Evolutionary conservation across 179 eudicot species (phyloP), one percentile per base, ranked within the genome.

Genomic region (Spergularia azorica): DNA sequence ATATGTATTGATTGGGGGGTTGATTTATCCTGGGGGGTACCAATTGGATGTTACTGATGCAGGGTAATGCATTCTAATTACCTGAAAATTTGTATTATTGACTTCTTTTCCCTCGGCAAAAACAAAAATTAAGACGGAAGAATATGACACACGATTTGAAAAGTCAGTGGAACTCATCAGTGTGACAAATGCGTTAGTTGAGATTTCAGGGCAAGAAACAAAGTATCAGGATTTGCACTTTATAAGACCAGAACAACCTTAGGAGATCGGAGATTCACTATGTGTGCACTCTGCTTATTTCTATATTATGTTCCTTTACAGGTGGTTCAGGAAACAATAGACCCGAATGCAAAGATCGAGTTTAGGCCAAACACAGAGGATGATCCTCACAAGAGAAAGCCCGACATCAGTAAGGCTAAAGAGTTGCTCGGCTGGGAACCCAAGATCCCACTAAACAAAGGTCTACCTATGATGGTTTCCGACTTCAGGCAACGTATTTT

Each of bases 371-470:
- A 89, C 88, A 89, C 92, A 0, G 92, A 85, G 76, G 92, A 89
- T 70, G 92, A 89, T 73, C 92, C 92, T 12, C 92, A 89, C 89
- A 89, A 84, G 89, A 89, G 92, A 82, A 89, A 89, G 69, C 92
- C 92, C 0, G 90, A 89, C 76, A 89, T 87, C 71, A 67, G 87
- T 0, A 86, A 73, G 82, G 92, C 92, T 11, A 89, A 89, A 72
- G 90, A 89, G 61, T 80, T 80, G 61, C 86, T 89, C 1, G 90
- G 90, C 1, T 89, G 92, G 92, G 90, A 89, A 69, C 92, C 92
- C 20, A 87, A 87, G 82, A 80, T 89, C 17, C 50, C 92, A 0
- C 92, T 89, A 26, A 80, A 68, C 13, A 81, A 89, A 75, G 92
- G 92, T 74, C 90, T 89, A 6, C 92, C 90, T 2, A 83, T 82